A percentile compares a stretch with the other conserved stretches of the same genome.
phyloP scores from a whole-genome alignment of 805 yeast species.

The Spathaspora hagerdaliae region DNA sequence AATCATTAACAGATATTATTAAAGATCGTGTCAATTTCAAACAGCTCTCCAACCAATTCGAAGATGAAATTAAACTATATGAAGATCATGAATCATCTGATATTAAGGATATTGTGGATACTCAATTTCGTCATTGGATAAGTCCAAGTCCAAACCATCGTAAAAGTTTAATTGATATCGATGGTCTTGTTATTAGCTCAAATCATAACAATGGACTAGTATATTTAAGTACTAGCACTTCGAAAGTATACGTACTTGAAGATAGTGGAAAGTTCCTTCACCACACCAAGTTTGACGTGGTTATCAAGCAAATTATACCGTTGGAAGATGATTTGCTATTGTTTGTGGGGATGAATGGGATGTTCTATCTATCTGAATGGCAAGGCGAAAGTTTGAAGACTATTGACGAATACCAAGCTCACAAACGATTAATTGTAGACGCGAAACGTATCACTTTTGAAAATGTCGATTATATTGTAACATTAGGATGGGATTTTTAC shows the following conservation, averaged over 20 bases:
- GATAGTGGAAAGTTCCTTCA: slow-evolving; percentile 11
- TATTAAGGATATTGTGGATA: slow-evolving; percentile 7
- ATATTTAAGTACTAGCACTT: slow-evolving; percentile 16
- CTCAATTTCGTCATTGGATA: slow-evolving; percentile 23
- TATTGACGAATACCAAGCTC: slow-evolving; percentile 23
- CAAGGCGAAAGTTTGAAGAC: slow-evolving; percentile 4
- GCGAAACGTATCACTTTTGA: slow-evolving; percentile 21
- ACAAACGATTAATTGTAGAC: slow-evolving; percentile 34
- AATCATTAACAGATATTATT: slow-evolving; percentile 36
- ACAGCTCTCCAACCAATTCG: slow-evolving; percentile 8
- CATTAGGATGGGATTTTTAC: slow-evolving; percentile 59
- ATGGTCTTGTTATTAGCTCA: slow-evolving; percentile 25
- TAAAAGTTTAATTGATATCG: slow-evolving; percentile 7
- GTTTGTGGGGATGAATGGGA: slow-evolving; percentile 53
- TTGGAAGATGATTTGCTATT: slow-evolving; percentile 26
- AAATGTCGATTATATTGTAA: slow-evolving; percentile 36
- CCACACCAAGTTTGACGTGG: slow-evolving; percentile 16
- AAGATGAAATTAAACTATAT: slow-evolving; percentile 5
- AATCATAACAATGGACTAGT: slow-evolving; percentile 6
- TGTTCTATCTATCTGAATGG: slow-evolving; percentile 15
- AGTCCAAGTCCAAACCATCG: slow-evolving; percentile 25
- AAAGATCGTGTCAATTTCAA: slow-evolving; percentile 32
- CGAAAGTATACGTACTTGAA: slow-evolving; percentile 15
- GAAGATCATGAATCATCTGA: not conserved
- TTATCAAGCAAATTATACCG: slow-evolving; percentile 33